phyloP scores from a whole-genome alignment of 805 yeast species.

The Suhomyces sp. region DNA sequence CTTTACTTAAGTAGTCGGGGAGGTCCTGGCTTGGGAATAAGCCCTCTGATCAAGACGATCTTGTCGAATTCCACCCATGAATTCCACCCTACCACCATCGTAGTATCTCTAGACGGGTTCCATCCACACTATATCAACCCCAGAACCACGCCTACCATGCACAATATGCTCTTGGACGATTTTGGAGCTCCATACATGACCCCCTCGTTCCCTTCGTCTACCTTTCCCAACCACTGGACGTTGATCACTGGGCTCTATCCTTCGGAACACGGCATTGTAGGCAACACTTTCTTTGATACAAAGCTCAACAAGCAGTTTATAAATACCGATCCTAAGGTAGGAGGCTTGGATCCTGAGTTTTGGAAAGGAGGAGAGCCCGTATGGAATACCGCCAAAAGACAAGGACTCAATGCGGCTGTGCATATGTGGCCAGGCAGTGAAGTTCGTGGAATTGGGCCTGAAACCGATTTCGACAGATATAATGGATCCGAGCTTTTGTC shows the following conservation, averaged over 20 bases:
- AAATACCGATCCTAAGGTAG: constrained; percentile 54
- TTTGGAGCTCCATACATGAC: constrained; percentile 77
- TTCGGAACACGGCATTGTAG: constrained; percentile 80
- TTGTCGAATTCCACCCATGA: constrained; percentile 61
- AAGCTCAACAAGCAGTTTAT: constrained; percentile 52
- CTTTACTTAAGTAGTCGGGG: not conserved
- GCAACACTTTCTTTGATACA: constrained; percentile 76
- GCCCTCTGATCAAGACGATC: constrained; percentile 14
- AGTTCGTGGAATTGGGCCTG: constrained; percentile 53
- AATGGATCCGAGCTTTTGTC: constrained; percentile 61
- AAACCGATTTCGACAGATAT: constrained; percentile 58
- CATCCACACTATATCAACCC: constrained; percentile 82
- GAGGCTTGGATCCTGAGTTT: constrained; percentile 54
- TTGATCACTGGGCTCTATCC: constrained; percentile 85
- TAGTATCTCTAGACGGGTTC: constrained; percentile 83
- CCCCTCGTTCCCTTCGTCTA: constrained; percentile 85
- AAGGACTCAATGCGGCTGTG: constrained; percentile 66
- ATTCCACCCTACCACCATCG: constrained; percentile 75
- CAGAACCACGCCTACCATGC: constrained; percentile 67
- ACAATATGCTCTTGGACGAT: constrained; percentile 49
- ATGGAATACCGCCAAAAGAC: constrained; percentile 72
- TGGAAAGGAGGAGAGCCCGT: constrained; percentile 88
- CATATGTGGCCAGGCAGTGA: constrained; percentile 98
- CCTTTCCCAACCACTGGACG: constrained; percentile 93
- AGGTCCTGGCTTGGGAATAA: not conserved